A percentile compares a stretch with the other conserved stretches of the same genome.
phyloP scores from a whole-genome alignment of 2,329 filamentous ascomycete species.

The Stromatinia cepivora region DNA sequence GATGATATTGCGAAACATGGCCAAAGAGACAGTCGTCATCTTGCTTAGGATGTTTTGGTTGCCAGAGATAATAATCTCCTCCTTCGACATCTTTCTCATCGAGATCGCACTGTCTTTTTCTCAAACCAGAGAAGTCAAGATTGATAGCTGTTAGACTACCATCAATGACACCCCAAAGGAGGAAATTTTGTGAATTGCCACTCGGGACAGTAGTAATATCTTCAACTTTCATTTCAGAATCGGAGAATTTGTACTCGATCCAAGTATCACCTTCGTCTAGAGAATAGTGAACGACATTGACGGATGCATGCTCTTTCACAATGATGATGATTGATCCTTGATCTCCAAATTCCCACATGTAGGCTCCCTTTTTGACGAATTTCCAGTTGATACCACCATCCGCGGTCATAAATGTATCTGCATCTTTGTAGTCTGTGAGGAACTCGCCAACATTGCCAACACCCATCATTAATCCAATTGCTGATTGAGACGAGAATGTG shows the following conservation, averaged over 20 bases:
- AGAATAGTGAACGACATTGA: conserved; percentile 72
- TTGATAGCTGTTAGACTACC: conserved; percentile 72
- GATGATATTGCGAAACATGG: conserved; percentile 83
- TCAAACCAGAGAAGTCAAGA: conserved; percentile 82
- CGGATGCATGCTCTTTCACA: conserved; percentile 68
- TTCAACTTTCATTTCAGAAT: conserved; percentile 68
- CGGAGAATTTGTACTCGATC: conserved; percentile 71
- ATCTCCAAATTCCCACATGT: conserved; percentile 94
- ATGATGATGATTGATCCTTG: conserved; percentile 92
- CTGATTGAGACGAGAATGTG: conserved; percentile 84
- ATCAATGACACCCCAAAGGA: conserved; percentile 73
- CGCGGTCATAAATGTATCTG: conserved; percentile 85
- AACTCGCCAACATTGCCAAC: conserved; percentile 82
- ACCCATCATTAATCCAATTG: conserved; percentile 87
- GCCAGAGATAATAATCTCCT: conserved; percentile 83
- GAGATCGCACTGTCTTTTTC: conserved; percentile 69
- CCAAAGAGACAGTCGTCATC: conserved; percentile 87
- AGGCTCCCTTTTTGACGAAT: conserved; percentile 80
- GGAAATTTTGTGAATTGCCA: conserved; percentile 85
- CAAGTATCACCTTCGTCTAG: conserved; percentile 80
- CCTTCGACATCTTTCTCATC: conserved; percentile 60
- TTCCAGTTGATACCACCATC: conserved; percentile 92
- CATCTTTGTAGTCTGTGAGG: conserved; percentile 48
- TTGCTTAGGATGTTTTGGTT: conserved; percentile 77
- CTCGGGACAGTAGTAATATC: conserved; percentile 88